Base-by-base conservation (phyloP, 306 rosid species). In the Quercus mongolica region DNA sequence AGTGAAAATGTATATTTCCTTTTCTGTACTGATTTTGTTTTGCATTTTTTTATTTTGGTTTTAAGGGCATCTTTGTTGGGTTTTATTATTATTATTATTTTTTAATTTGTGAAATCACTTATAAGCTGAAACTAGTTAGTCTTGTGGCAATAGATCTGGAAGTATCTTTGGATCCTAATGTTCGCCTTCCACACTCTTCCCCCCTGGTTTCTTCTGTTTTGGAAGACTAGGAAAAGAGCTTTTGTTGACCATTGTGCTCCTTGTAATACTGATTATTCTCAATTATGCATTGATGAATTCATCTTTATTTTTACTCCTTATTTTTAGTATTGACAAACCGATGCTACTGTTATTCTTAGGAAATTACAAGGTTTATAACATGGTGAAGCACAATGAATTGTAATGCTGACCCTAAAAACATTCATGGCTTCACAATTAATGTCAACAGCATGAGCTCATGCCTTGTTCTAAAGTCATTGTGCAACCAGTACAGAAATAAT, bases 1-100 rank as follows among this genome's bases (percentile, higher is more conserved):
- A 81, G 74, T 73, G 96, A 93, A 75, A 91, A 90, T 81, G 99
- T 95, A 90, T 61, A 31, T 7, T 69, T 61, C 69, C 75, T 63
- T 51, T 19, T 26, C 19, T 31, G 17, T 38, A 54, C 49, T 67
- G 30, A 14, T 72, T 73, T 73, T 56, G 46, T 73, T 30, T 59
- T 38, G 46, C 46, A 56, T 83, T 41, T 65, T 12, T 73, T 65
- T 52, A 38, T 74, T 44, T 41, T 56, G n/a, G 7, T 52, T 79
- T 25, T 14, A 55, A 64, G 30, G 78, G 35, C 33, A 31, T 13
- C 49, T 5, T 8, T 38, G 69, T 46, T 51, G 31, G 20, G 11
- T 71, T 41, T 31, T 18, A 26, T 77, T 19, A 8, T 70, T 54
- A 1, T 14, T 49, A 56, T 35, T 30, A 33, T 57, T 19, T 15